These are phyloP conservation scores for Kluyveromyces sp. DNA, from an alignment of 1,139 yeast species.

Conservation along the genomic window DNA sequence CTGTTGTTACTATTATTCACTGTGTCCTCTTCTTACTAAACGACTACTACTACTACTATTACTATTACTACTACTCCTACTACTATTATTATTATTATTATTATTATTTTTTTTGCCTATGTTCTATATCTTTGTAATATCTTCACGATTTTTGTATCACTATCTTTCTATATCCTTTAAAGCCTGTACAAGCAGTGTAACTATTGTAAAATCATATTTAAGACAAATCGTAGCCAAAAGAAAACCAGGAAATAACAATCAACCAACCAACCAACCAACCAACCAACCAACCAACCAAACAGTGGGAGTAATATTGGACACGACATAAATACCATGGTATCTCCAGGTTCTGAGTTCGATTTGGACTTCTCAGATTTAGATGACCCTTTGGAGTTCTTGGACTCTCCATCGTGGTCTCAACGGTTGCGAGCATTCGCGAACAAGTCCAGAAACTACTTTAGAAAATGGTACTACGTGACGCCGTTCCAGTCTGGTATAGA, in stretches of 20 bases:
- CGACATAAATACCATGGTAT: neutral
- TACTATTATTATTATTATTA: neutral
- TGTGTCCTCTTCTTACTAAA: too few relatives aligned
- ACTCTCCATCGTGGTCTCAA: constrained; percentile 1
- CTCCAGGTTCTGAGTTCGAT: constrained; percentile 3
- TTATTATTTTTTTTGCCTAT: neutral
- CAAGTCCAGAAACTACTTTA: neutral
- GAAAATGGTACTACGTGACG: constrained; percentile 2
- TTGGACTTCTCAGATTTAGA: constrained; percentile 3
- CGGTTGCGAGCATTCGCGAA: neutral
- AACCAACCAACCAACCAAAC: too few relatives aligned
- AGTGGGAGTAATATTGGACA: too few relatives aligned
- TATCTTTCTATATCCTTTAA: neutral
- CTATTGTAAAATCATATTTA: neutral
- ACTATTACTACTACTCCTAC: neutral
- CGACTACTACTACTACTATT: neutral
- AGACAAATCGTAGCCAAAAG: too few relatives aligned
- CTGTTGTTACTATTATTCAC: too few relatives aligned
- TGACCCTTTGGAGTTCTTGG: neutral
- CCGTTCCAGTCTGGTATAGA: constrained; percentile 3
- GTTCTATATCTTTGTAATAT: neutral
- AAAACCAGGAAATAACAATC: too few relatives aligned
- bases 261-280: too few relatives aligned
- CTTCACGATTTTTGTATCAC: neutral
- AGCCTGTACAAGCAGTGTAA: neutral